Base-by-base conservation (phyloP, 2,329 filamentous ascomycete species). In the Albophoma yamanashiensis region DNA sequence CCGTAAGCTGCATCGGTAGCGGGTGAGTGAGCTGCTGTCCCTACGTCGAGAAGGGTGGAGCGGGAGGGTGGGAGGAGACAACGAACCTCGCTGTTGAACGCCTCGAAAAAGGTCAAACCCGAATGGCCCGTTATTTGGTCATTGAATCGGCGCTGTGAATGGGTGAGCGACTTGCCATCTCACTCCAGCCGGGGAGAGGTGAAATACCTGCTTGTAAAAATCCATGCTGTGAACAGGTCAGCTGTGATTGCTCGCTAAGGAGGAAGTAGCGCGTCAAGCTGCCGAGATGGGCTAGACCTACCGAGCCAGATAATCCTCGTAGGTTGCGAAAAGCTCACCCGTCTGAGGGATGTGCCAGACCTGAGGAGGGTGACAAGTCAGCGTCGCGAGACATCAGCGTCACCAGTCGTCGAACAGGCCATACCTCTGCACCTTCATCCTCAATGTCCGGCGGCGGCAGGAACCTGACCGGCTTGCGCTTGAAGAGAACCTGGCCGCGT, bases 51-150 rank as follows among this genome's bases (percentile, higher is more conserved):
- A 5, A 39, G 14, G 11, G 12, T 15, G 4, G 3, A 4, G 12
- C 14, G 3, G n/a, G 25, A 20, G 39, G 47, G 53, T 45, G 36
- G 27, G 22, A 17, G 39, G 22, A 36, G 57, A 15, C 20, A 78
- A 25, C 87, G 65, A 82, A 95, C 91, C 84, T 97, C 92, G 76
- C 91, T 96, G 74, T 90, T 86, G 38, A 93, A 82, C 34, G 94
- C 94, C 66, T 96, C 91, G 69, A 97, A 97, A 74, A 95, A 99
- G 4, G 86, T 93, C 65, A 97, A 79, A 58, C 89, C 89, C 38
- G 92, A 95, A 73, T 96, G 93, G 59, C 94, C 94, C 15, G 92
- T 96, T 65, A 97, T 95, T 71, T 96, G 90, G 74, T 95, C 96
- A 62, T 95, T 96, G 74, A 97, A 99, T 59, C 89, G 86, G 70